Evolutionary conservation across 495 filamentous ascomycete species (phyloP).

Genomic region (Neurospora sublineolata): DNA sequence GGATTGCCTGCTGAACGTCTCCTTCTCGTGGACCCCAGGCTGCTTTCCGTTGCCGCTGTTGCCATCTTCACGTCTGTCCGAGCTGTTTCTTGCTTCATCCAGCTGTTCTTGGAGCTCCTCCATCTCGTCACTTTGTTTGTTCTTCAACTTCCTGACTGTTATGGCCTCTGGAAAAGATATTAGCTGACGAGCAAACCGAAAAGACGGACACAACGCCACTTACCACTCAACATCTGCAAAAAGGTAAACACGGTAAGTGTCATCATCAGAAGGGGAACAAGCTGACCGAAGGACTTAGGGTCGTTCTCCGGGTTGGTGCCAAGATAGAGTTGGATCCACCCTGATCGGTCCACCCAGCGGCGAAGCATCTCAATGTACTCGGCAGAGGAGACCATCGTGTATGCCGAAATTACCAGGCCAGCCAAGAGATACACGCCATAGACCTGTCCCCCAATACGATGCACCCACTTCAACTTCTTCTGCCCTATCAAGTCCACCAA

Average conservation of each 20-base stretch:
- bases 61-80: neutral
- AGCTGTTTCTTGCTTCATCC: neutral
- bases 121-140: neutral
- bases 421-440: conserved; percentile 16
- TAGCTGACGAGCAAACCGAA: neutral
- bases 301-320: conserved; percentile 21
- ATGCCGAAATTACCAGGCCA: conserved; percentile 11
- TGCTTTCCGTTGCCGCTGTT: neutral
- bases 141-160: neutral
- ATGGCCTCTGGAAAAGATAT: neutral
- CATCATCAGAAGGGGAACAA: conserved; percentile 23
- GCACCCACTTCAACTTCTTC: conserved; percentile 3
- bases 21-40: neutral
- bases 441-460: conserved; percentile 1
- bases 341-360: conserved; percentile 18
- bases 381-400: conserved; percentile 8
- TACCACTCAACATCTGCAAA: conserved; percentile 22
- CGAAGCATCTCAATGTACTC: conserved; percentile 20
- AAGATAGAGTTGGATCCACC: conserved; percentile 15
- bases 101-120: neutral
- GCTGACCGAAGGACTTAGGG: conserved; percentile 24
- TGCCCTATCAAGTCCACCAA: neutral
- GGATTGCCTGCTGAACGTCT: neutral
- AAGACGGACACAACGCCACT: neutral
- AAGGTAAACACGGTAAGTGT: conserved; percentile 22